Evolutionary conservation across 192 early-diverging fungal species (phyloP).

Genomic region (Gryganskiella cystojenkinii): DNA sequence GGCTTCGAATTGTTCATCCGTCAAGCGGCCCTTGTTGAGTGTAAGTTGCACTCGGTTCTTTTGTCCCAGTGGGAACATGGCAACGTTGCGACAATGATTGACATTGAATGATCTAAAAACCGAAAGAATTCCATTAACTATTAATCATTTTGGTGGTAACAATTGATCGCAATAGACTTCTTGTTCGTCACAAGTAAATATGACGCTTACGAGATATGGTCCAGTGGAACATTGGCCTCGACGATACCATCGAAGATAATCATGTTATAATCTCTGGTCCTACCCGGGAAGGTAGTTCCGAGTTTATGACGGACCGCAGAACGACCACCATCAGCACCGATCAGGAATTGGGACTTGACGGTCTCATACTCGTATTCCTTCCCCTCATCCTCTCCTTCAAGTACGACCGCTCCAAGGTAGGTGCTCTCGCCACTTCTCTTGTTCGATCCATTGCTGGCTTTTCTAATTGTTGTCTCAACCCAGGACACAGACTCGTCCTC

Average conservation of each 20-base stretch:
- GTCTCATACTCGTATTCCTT: constrained; percentile 13
- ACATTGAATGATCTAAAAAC: constrained; percentile 1
- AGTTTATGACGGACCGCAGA: constrained; percentile 27
- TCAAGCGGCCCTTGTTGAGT: constrained; percentile 3
- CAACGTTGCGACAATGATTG: not conserved
- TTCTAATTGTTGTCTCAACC: constrained; percentile 19
- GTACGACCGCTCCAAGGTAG: constrained; percentile 7
- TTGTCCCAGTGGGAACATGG: constrained; percentile 4
- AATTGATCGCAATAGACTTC: not conserved
- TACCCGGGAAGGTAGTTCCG: constrained; percentile 15
- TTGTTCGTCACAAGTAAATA: not conserved
- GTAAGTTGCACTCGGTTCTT: not conserved
- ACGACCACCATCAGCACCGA: constrained; percentile 35
- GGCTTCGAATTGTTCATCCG: not conserved
- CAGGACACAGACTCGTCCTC: not conserved
- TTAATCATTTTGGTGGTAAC: not conserved
- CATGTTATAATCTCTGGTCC: constrained; percentile 20
- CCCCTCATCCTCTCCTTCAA: not conserved
- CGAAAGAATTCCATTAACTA: not conserved
- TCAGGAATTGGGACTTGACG: constrained; percentile 25
- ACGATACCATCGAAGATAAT: constrained; percentile 23
- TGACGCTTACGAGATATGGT: constrained; percentile 2
- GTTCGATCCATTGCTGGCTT: constrained; percentile 5
- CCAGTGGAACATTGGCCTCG: not conserved
- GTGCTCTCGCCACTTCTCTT: not conserved